Conservation (phyloP, 257 asterid species). For the Lycium ferocissimum region DNA sequence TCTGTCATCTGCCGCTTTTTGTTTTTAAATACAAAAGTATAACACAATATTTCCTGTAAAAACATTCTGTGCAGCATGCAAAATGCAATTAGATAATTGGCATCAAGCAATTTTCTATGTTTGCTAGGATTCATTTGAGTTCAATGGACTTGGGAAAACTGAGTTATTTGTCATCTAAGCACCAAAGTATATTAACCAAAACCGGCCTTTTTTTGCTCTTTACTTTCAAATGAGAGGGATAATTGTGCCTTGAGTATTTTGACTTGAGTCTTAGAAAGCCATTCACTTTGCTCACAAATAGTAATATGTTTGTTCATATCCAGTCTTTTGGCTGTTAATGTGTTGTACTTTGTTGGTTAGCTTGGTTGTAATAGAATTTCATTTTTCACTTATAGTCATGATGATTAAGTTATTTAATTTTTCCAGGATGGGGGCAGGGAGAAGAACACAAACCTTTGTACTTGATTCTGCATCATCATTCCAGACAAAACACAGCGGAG, state of each 20-base stretch:
- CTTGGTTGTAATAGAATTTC: neutral
- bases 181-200: neutral
- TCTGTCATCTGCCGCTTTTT: neutral
- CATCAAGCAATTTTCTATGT: too few species aligned
- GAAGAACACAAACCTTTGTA: conserved; percentile 35
- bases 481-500: neutral
- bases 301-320: conserved; percentile 6
- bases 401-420: neutral
- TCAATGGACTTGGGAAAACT: neutral
- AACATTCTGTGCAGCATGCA: neutral
- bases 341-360: neutral
- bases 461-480: conserved; percentile 36
- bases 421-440: conserved; percentile 59
- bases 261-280: neutral
- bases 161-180: neutral
- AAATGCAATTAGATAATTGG: too few species aligned
- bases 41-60: neutral
- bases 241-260: neutral
- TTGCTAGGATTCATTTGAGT: too few species aligned
- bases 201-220: neutral
- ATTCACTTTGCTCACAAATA: neutral
- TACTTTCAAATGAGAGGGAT: neutral
- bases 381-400: neutral
- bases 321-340: neutral
- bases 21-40: too few species aligned